These are phyloP conservation scores for Ciborinia camelliae DNA, from an alignment of 2,329 filamentous ascomycete species.

Conservation along the genomic window DNA sequence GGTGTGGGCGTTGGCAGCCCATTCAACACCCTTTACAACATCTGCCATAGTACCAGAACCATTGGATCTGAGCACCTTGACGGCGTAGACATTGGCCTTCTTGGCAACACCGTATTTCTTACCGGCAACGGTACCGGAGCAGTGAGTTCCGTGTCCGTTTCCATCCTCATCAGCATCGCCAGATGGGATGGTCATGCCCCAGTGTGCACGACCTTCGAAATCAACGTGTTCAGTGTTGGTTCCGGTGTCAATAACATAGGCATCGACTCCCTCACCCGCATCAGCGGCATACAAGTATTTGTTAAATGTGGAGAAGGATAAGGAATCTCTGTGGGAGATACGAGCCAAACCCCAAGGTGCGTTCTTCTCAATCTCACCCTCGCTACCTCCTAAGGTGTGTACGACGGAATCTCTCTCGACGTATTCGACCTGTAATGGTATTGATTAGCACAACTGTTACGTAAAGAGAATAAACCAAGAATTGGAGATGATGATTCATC, in stretches of 20 bases:
- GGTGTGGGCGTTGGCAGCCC: slow-evolving; percentile 75
- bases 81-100: slow-evolving; percentile 93
- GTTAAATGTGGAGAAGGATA: slow-evolving; percentile 92
- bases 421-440: slow-evolving; percentile 73
- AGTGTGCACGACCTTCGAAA: slow-evolving; percentile 91
- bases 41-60: slow-evolving; percentile 98
- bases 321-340: slow-evolving; percentile 86
- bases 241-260: slow-evolving; percentile 97
- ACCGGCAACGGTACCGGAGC: slow-evolving; percentile 94
- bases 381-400: slow-evolving; percentile 64
- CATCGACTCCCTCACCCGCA: slow-evolving; percentile 95
- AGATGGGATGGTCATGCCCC: slow-evolving; percentile 92
- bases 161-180: slow-evolving; percentile 87
- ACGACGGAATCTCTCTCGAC: slow-evolving; percentile 94
- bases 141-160: slow-evolving; percentile 98
- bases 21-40: slow-evolving; percentile 97
- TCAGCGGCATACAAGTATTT: slow-evolving; percentile 92
- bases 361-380: slow-evolving; percentile 74
- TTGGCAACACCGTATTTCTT: slow-evolving; percentile 99
- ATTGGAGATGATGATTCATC: slow-evolving; percentile 21
- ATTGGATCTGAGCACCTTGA: slow-evolving; percentile 97
- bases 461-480: background rate
- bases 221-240: slow-evolving; percentile 93
- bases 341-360: slow-evolving; percentile 98
- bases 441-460: slow-evolving; percentile 24